Conservation (phyloP, 1,284 basidiomycete genomes). For the Cutaneotrichosporon sp. region DNA sequence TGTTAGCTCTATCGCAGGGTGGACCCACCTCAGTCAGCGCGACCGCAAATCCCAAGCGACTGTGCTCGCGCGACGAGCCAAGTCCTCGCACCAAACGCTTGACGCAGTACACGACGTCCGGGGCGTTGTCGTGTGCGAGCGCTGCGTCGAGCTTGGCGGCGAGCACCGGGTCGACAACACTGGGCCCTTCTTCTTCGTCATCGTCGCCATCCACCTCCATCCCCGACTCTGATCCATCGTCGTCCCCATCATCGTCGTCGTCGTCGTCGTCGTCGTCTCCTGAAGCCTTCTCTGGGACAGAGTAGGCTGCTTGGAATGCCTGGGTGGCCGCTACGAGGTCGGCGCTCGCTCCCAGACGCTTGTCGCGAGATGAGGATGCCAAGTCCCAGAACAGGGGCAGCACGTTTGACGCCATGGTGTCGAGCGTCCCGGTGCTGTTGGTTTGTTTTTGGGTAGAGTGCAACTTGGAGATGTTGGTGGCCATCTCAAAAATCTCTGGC, state of each 20-base stretch:
- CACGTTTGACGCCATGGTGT: slow-evolving; percentile 47
- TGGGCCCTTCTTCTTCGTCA: slow-evolving; percentile 50
- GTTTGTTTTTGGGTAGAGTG: not conserved
- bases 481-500: not conserved
- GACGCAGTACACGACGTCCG: slow-evolving; percentile 86
- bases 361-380: slow-evolving; percentile 75
- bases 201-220: slow-evolving; percentile 57
- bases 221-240: slow-evolving; percentile 56
- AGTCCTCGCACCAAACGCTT: slow-evolving; percentile 80
- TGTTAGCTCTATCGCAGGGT: not conserved
- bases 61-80: slow-evolving; percentile 87
- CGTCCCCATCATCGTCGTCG: slow-evolving; percentile 57
- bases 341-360: slow-evolving; percentile 79
- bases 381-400: slow-evolving; percentile 92
- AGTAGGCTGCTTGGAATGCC: slow-evolving; percentile 66
- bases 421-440: slow-evolving; percentile 6
- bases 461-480: not conserved
- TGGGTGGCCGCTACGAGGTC: slow-evolving; percentile 77
- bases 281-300: slow-evolving; percentile 11
- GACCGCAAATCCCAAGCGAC: slow-evolving; percentile 90
- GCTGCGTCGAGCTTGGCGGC: slow-evolving; percentile 47
- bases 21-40: slow-evolving; percentile 83
- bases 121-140: slow-evolving; percentile 66
- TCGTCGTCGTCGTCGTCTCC: slow-evolving; percentile 46
- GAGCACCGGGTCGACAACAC: slow-evolving; percentile 53